phyloP scores from a whole-genome alignment of 371 early-diverging fungal genomes.

The Lichtheimia hyalospora region DNA sequence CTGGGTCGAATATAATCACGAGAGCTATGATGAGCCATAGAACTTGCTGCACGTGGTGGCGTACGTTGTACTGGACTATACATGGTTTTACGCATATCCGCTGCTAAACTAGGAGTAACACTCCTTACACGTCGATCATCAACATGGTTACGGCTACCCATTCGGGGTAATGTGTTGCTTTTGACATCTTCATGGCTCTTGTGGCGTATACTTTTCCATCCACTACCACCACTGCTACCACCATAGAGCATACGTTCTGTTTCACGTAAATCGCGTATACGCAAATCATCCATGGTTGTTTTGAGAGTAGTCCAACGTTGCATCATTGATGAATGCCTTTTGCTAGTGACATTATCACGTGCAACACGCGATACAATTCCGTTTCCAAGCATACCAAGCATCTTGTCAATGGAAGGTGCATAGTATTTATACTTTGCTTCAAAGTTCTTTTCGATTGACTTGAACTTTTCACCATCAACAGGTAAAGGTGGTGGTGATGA shows the following conservation, averaged over 20 bases:
- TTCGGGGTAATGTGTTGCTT: slow-evolving; percentile 7
- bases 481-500: slow-evolving; percentile 21
- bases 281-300: slow-evolving; percentile 49
- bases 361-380: slow-evolving; percentile 58
- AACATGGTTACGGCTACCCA: slow-evolving; percentile 2
- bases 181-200: slow-evolving; percentile 24
- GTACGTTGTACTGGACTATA: background rate
- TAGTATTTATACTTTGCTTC: slow-evolving; percentile 67
- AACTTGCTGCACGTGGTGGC: slow-evolving; percentile 20
- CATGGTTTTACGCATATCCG: slow-evolving; percentile 6
- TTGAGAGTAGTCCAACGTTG: slow-evolving; percentile 55
- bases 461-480: slow-evolving; percentile 53
- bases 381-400: slow-evolving; percentile 59
- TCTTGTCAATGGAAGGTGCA: slow-evolving; percentile 58
- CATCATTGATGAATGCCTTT: slow-evolving; percentile 52
- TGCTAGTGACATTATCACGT: slow-evolving; percentile 42
- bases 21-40: slow-evolving; percentile 13
- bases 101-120: slow-evolving; percentile 21
- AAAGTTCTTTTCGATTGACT: slow-evolving; percentile 56
- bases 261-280: slow-evolving; percentile 43
- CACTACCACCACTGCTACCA: slow-evolving; percentile 14
- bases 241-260: slow-evolving; percentile 32
- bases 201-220: slow-evolving; percentile 35
- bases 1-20: slow-evolving; percentile 16
- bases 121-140: slow-evolving; percentile 19